A percentile compares a stretch with the other conserved stretches of the same genome.
These are phyloP conservation scores for Sporothrix brasiliensis DNA, from an alignment of 2,329 filamentous ascomycete species.

Conservation along the genomic window DNA sequence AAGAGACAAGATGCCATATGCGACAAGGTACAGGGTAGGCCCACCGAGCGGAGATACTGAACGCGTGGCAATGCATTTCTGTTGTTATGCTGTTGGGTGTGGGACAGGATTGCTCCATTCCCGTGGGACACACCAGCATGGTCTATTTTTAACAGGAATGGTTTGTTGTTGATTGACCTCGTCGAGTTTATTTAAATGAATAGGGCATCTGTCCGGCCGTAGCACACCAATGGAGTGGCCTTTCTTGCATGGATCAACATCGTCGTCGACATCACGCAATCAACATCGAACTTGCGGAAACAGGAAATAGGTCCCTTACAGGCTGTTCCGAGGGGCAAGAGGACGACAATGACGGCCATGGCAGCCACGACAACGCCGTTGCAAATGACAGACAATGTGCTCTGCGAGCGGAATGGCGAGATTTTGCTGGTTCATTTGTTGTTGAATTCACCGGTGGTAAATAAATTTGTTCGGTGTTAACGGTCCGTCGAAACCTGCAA, in stretches of 20 bases:
- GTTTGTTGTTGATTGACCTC: slow-evolving; percentile 2
- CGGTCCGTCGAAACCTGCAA: background rate
- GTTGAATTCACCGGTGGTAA: background rate
- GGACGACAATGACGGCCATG: background rate
- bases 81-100: background rate
- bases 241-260: background rate
- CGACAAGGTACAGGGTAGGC: background rate
- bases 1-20: background rate
- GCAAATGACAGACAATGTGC: background rate
- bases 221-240: background rate
- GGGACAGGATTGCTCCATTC: background rate
- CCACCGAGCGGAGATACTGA: slow-evolving; percentile 1
- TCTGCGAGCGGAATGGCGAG: background rate
- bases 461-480: slow-evolving; percentile 2
- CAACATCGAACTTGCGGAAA: background rate
- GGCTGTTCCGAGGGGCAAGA: background rate
- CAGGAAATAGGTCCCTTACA: background rate
- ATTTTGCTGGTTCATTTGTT: background rate
- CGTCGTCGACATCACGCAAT: background rate
- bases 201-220: background rate
- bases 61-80: slow-evolving; percentile 14
- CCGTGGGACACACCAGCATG: background rate
- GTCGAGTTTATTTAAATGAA: slow-evolving; percentile 6
- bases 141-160: slow-evolving; percentile 10
- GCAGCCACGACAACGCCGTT: too few relatives aligned